Percentiles rank a stretch among this genome's conserved stretches.
phyloP scores from a whole-genome alignment of 805 yeast species.

The Wickerhamomyces bisporus region DNA sequence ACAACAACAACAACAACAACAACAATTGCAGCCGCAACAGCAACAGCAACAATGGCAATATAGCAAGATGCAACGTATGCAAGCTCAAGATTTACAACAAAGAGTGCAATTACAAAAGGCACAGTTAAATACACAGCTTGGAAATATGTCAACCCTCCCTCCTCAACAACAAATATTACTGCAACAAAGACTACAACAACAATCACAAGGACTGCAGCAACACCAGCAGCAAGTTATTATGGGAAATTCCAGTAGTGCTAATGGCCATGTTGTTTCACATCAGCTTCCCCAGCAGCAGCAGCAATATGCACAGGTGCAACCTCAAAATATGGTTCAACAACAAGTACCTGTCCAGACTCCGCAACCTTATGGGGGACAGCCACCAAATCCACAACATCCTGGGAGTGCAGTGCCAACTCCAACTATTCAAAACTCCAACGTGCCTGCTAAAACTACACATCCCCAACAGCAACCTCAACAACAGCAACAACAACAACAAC shows the following conservation, averaged over 20 bases:
- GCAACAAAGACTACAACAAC: slow-evolving; percentile 11
- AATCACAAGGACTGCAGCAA: slow-evolving; percentile 3
- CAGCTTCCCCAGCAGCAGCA: slow-evolving; percentile 1
- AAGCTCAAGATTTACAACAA: slow-evolving; percentile 20
- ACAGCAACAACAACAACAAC: slow-evolving; percentile 2
- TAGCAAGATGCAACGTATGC: slow-evolving; percentile 19
- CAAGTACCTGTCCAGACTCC: background rate
- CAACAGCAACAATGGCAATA: slow-evolving; percentile 15
- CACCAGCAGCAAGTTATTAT: slow-evolving; percentile 10
- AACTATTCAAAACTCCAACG: background rate
- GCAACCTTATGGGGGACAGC: background rate
- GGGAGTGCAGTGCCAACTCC: background rate
- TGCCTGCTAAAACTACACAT: slow-evolving; percentile 3
- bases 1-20: slow-evolving; percentile 4
- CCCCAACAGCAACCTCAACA: slow-evolving; percentile 5
- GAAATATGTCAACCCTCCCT: slow-evolving; percentile 5
- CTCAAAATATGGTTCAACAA: background rate
- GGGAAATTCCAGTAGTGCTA: background rate
- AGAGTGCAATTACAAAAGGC: slow-evolving; percentile 21
- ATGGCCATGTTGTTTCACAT: background rate
- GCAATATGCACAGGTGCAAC: background rate
- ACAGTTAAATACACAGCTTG: slow-evolving; percentile 16
- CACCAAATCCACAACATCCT: background rate
- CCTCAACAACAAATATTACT: slow-evolving; percentile 13
- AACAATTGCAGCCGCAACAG: slow-evolving; percentile 1